A percentile compares a stretch with the other conserved stretches of the same genome.
phyloP scores from a whole-genome alignment of 2,329 filamentous ascomycete species.

The Curvularia verruculosa region DNA sequence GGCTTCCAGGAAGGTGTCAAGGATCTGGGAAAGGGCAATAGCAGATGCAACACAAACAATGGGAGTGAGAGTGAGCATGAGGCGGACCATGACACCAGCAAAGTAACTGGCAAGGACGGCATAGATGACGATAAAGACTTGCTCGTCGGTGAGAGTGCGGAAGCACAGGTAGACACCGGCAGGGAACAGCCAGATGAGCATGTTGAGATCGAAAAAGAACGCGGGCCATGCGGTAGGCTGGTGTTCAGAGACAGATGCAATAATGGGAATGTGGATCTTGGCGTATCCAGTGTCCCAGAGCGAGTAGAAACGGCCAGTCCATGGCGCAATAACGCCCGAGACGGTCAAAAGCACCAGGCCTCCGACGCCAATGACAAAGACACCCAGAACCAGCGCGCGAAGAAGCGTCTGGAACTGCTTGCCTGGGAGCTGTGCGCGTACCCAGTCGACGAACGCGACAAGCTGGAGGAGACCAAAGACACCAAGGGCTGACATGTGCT shows the following conservation, averaged over 20 bases:
- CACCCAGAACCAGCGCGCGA: slow-evolving; percentile 72
- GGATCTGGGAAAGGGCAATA: slow-evolving; percentile 82
- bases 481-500: slow-evolving; percentile 96
- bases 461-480: slow-evolving; percentile 96
- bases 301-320: slow-evolving; percentile 98
- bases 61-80: slow-evolving; percentile 97
- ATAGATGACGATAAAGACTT: slow-evolving; percentile 97
- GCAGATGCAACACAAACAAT: slow-evolving; percentile 95
- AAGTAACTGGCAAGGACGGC: slow-evolving; percentile 98
- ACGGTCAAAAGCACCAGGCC: slow-evolving; percentile 84
- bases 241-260: slow-evolving; percentile 99
- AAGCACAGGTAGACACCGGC: slow-evolving; percentile 99
- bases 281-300: slow-evolving; percentile 98
- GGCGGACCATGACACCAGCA: slow-evolving; percentile 97
- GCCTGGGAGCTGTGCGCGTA: slow-evolving; percentile 84
- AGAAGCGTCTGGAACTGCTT: slow-evolving; percentile 95
- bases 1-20: slow-evolving; percentile 81
- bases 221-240: slow-evolving; percentile 98
- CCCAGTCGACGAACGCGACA: slow-evolving; percentile 87
- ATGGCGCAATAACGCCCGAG: slow-evolving; percentile 90
- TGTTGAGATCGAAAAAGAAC: slow-evolving; percentile 98
- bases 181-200: slow-evolving; percentile 99
- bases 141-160: slow-evolving; percentile 89
- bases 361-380: slow-evolving; percentile 74
- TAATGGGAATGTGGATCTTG: slow-evolving; percentile 99